A percentile compares a stretch with the other conserved stretches of the same genome.
Conservation (phyloP, 129 eudicot genomes). For the Deinandra increscens region DNA sequence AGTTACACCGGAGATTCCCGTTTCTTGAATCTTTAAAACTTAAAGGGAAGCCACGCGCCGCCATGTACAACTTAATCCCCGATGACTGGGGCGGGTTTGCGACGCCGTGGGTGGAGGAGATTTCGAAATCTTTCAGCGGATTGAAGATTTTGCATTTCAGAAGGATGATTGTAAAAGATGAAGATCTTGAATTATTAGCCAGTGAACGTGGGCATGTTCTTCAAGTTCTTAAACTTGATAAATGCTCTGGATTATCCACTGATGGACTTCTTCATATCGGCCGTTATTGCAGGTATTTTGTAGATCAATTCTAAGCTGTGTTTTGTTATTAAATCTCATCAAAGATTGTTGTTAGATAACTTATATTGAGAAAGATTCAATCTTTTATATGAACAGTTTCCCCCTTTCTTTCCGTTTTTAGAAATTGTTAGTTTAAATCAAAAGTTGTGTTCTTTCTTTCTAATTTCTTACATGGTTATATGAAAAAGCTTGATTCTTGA, state of each 20-base stretch:
- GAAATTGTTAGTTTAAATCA: background rate
- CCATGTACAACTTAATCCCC: constrained; percentile 88
- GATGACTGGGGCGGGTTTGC: constrained; percentile 90
- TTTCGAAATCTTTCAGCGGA: constrained; percentile 40
- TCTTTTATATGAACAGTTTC: constrained; percentile 8
- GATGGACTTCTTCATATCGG: constrained; percentile 58
- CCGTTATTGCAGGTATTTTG: constrained; percentile 55
- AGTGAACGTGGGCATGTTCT: constrained; percentile 48
- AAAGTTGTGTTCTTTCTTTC: background rate
- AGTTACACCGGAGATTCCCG: constrained; percentile 47
- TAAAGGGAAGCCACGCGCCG: constrained; percentile 93
- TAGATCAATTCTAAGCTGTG: too few species aligned
- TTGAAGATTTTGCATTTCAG: constrained; percentile 63
- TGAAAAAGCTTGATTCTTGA: too few species aligned
- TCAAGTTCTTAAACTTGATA: constrained; percentile 65
- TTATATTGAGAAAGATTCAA: constrained; percentile 8
- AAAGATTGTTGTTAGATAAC: background rate
- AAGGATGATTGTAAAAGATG: constrained; percentile 74
- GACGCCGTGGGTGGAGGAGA: constrained; percentile 70
- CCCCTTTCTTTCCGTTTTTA: background rate
- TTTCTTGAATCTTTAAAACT: constrained; percentile 60
- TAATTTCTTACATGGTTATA: background rate
- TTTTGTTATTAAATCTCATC: background rate
- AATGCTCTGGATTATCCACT: constrained; percentile 74
- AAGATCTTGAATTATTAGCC: constrained; percentile 60